Conservation (phyloP, 176 grass and related monocot genomes). For the Oryza australiensis region DNA sequence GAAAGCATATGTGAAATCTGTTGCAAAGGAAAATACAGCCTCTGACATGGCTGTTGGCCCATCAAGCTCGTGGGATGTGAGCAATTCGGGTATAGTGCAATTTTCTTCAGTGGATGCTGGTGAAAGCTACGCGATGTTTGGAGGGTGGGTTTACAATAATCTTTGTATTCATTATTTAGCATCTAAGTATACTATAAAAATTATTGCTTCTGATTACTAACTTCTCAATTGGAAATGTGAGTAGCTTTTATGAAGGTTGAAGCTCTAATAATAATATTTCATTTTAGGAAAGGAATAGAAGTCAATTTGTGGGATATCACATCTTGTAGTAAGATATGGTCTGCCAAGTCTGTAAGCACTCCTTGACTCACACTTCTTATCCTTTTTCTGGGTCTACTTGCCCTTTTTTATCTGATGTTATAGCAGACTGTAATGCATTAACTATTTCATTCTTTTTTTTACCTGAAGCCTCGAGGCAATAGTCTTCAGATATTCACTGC, state of each 20-base stretch:
- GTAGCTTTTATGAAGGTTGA: slow-evolving; percentile 11
- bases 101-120: slow-evolving; percentile 70
- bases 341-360: slow-evolving; percentile 81
- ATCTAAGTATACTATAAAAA: background rate
- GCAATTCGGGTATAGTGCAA: slow-evolving; percentile 57
- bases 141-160: slow-evolving; percentile 63
- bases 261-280: background rate
- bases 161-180: background rate
- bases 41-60: slow-evolving; percentile 43
- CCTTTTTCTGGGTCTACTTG: too few species aligned
- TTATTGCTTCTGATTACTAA: background rate
- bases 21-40: slow-evolving; percentile 42
- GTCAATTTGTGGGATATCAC: slow-evolving; percentile 89
- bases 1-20: slow-evolving; percentile 65
- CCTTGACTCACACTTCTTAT: slow-evolving; percentile 11
- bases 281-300: slow-evolving; percentile 75
- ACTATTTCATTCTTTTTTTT: slow-evolving; percentile 33
- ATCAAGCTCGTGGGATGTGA: slow-evolving; percentile 70
- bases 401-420: background rate
- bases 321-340: slow-evolving; percentile 73
- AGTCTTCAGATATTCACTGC: slow-evolving; percentile 76
- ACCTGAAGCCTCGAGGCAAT: slow-evolving; percentile 67
- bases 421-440: slow-evolving; percentile 12
- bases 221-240: background rate
- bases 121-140: slow-evolving; percentile 80